These are phyloP conservation scores for Coemansia sp. DNA, from an alignment of 192 early-diverging fungal species.

Conservation along the genomic window DNA sequence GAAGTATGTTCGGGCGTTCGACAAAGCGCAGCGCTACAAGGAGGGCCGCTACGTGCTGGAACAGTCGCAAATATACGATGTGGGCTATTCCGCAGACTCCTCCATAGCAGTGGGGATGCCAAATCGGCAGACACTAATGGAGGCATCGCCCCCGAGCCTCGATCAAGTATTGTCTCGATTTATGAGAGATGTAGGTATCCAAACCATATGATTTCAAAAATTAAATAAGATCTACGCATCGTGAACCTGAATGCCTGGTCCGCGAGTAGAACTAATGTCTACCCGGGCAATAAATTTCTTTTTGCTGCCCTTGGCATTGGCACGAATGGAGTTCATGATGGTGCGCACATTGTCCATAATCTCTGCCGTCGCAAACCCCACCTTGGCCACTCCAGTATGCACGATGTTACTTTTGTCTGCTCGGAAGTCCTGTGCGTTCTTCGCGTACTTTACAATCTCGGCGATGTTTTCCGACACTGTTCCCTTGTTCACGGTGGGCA, in stretches of 20 bases:
- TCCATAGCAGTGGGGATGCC: not conserved
- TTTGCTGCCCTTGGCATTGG: constrained; percentile 50
- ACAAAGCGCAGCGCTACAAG: constrained; percentile 45
- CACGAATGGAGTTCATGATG: constrained; percentile 62
- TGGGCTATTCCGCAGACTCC: constrained; percentile 1
- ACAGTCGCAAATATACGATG: constrained; percentile 22
- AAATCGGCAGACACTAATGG: not conserved
- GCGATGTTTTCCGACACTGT: constrained; percentile 78
- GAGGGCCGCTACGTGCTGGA: constrained; percentile 49
- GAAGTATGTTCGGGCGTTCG: constrained; percentile 41
- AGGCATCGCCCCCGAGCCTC: constrained; percentile 10
- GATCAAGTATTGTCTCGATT: constrained; percentile 11
- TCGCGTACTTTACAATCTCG: constrained; percentile 60
- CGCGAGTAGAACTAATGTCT: constrained; percentile 65
- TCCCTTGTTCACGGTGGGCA: constrained; percentile 86
- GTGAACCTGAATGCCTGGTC: constrained; percentile 63
- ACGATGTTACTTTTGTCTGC: constrained; percentile 72
- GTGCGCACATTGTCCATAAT: constrained; percentile 55
- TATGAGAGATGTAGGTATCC: constrained; percentile 15
- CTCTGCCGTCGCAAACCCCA: constrained; percentile 33
- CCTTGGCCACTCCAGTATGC: constrained; percentile 57
- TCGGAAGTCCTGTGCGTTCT: constrained; percentile 71
- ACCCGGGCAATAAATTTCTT: constrained; percentile 61
- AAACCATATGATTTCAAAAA: not conserved
- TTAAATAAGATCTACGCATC: constrained; percentile 30